Evolutionary conservation across 805 yeast species (phyloP), one percentile per base, ranked within the genome.

Genomic region (Huiozyma sinensis): DNA sequence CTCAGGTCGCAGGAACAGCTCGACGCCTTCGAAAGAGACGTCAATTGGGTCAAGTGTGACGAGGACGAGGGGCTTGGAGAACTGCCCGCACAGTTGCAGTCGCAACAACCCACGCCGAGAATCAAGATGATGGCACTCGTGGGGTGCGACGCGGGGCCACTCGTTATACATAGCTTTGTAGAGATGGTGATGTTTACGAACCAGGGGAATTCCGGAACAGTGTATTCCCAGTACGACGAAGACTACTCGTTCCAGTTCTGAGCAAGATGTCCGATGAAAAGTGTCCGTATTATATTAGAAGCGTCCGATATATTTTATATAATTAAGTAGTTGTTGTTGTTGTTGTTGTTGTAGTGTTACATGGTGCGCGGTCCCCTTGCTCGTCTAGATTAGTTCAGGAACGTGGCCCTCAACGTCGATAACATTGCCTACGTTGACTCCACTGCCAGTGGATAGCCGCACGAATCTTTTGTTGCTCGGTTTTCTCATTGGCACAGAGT

Each of bases 61-160:
- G 58, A 52, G 10, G 60, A 58, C 40, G 57, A 52, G 31, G 24
- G 24, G 24, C 24, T 17, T 3, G 24, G 24, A 17, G 50, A 51
- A 36, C 44, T 52, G 17, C 56, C 57, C 3, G 6, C 17, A 2
- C 17, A 28, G 7, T 10, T 24, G 13, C 39, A 41, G 3, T 38
- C 42, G 13, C 8, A 8, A 4, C 37, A 34, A 34, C 9, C 8
- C 37, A 36, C 38, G 10, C 60, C 60, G 0, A 50, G 53, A 13
- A 53, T 58, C 8, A 57, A 58, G 41, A 55, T 63, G 43, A 48
- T 58, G 4, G 68, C 74, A 0, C 47, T 71, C 11, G 63, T 67
- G 13, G 68, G 65, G 29, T 67, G 71, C 30, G 69, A 67, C 44
- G 50, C 64, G 12, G 71, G 70, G 0, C 69, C 72, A 0, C 41